Percentiles rank a stretch among this genome's conserved stretches.
These are phyloP conservation scores for Chalciporus sp. DNA, from an alignment of 1,284 basidiomycete species.

Conservation along the genomic window DNA sequence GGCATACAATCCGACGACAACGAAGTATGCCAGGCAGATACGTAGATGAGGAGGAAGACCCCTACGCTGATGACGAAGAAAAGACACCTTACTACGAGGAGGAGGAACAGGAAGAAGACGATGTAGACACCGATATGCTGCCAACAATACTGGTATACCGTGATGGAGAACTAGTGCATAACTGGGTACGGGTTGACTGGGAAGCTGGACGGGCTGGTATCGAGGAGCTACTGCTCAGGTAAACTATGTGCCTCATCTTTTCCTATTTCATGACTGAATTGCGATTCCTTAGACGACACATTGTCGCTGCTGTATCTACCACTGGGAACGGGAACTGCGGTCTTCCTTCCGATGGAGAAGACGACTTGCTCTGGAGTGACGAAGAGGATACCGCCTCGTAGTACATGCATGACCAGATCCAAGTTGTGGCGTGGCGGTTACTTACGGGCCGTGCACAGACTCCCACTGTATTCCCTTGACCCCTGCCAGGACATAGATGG, in stretches of 20 bases:
- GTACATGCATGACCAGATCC: too few species aligned
- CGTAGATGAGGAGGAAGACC: slow-evolving; percentile 48
- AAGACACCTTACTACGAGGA: slow-evolving; percentile 37
- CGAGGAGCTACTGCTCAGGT: slow-evolving; percentile 69
- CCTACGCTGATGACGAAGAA: slow-evolving; percentile 38
- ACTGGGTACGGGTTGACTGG: slow-evolving; percentile 86
- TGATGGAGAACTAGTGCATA: slow-evolving; percentile 78
- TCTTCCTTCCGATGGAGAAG: slow-evolving; percentile 38
- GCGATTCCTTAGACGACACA: slow-evolving; percentile 26
- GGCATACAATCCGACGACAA: slow-evolving; percentile 11
- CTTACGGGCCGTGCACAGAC: too few species aligned
- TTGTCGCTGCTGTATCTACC: slow-evolving; percentile 24
- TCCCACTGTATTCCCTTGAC: not conserved
- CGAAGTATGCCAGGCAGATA: slow-evolving; percentile 32
- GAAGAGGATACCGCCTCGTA: slow-evolving; percentile 20
- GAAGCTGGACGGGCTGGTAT: slow-evolving; percentile 70
- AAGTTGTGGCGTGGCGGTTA: too few species aligned
- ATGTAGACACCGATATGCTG: slow-evolving; percentile 77
- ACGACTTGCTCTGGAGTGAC: slow-evolving; percentile 38
- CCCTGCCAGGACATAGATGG: not conserved
- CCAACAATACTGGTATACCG: slow-evolving; percentile 84
- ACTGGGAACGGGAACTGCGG: slow-evolving; percentile 31
- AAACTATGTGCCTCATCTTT: slow-evolving; percentile 21
- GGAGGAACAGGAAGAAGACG: slow-evolving; percentile 40
- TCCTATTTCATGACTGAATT: not conserved